Evolutionary conservation across 1,139 yeast species (phyloP).

Genomic region (Saccharomyces hybrid): DNA sequence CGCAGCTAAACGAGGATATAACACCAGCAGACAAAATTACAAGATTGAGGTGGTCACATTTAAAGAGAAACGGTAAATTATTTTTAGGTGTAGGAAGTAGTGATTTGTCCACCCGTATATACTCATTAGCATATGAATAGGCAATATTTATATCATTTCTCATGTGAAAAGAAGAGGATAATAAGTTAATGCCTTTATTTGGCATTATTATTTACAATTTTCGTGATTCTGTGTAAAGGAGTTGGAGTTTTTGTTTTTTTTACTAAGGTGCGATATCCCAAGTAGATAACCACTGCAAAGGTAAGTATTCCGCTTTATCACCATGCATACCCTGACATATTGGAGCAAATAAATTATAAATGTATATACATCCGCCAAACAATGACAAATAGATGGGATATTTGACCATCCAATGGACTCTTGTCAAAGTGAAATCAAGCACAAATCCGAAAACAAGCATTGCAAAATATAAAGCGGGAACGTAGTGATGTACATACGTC

Average conservation of each 20-base stretch:
- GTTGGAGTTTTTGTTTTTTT: background rate
- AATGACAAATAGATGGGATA: constrained; percentile 31
- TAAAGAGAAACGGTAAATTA: constrained; percentile 22
- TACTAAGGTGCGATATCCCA: constrained; percentile 35
- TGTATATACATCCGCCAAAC: constrained; percentile 35
- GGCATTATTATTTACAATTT: background rate
- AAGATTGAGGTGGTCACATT: constrained; percentile 48
- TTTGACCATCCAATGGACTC: constrained; percentile 27
- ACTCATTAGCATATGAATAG: constrained; percentile 31
- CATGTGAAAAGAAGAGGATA: background rate
- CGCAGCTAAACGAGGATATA: constrained; percentile 33
- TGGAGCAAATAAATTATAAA: constrained; percentile 45
- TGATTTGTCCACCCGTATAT: constrained; percentile 62
- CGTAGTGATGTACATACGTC: constrained; percentile 74
- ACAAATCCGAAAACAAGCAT: constrained; percentile 55
- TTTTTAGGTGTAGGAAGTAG: constrained; percentile 60
- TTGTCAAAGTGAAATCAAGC: constrained; percentile 38
- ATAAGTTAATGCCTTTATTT: background rate
- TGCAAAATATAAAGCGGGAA: constrained; percentile 76
- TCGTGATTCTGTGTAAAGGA: background rate
- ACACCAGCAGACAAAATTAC: constrained; percentile 58
- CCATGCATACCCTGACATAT: constrained; percentile 52
- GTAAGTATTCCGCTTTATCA: constrained; percentile 37
- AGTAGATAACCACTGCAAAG: constrained; percentile 42
- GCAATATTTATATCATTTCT: background rate